These are phyloP conservation scores for Neopestalotiopsis sp. DNA, from an alignment of 2,329 filamentous ascomycete species.

Conservation along the genomic window DNA sequence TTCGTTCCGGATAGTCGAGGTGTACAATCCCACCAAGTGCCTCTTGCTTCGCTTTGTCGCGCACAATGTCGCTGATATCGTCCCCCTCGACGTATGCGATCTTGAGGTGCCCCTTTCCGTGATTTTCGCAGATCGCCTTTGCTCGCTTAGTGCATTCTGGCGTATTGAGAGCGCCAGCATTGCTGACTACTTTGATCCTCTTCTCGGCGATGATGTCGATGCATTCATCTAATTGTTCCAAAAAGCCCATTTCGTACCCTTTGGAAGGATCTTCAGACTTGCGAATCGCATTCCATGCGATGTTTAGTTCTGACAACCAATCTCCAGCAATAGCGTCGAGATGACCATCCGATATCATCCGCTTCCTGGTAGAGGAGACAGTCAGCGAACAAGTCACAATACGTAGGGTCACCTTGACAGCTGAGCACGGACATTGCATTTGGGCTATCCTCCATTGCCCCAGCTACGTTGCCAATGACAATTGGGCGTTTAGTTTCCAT, in stretches of 20 bases:
- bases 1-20: slow-evolving; percentile 1
- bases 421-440: slow-evolving; percentile 3
- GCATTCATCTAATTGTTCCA: slow-evolving; percentile 1
- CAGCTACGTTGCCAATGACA: slow-evolving; percentile 5
- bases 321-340: slow-evolving; percentile 6
- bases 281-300: neutral
- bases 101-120: neutral
- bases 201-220: slow-evolving; percentile 38
- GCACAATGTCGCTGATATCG: neutral
- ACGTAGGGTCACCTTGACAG: too few species aligned
- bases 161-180: slow-evolving; percentile 6
- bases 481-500: slow-evolving; percentile 10
- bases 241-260: slow-evolving; percentile 3
- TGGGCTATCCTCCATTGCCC: slow-evolving; percentile 5
- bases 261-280: neutral
- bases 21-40: slow-evolving; percentile 4
- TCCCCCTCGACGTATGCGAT: slow-evolving; percentile 6
- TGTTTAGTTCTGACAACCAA: slow-evolving; percentile 10
- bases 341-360: slow-evolving; percentile 3
- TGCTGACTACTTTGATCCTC: slow-evolving; percentile 6
- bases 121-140: neutral
- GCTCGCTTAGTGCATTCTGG: neutral
- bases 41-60: neutral
- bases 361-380: neutral
- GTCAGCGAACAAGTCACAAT: neutral